Conservation (phyloP, 495 filamentous ascomycete species). For the Xanthoparmelia taractica region DNA sequence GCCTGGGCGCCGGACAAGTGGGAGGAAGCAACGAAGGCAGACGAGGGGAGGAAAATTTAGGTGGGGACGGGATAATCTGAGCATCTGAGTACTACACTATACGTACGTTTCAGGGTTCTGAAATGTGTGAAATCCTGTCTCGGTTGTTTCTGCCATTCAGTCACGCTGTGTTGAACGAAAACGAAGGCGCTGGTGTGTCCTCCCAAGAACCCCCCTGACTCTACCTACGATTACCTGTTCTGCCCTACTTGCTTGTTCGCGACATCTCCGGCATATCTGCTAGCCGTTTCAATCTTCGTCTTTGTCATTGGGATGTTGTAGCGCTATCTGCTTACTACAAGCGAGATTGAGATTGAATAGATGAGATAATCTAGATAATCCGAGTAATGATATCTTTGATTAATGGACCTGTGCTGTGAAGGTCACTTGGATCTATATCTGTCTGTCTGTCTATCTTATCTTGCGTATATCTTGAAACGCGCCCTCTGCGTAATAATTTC, state of each 20-base stretch:
- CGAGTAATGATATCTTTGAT: no score
- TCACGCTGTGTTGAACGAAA: background rate
- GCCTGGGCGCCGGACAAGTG: conserved; percentile 20
- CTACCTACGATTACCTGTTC: background rate
- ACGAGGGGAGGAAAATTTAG: background rate
- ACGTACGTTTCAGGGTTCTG: background rate
- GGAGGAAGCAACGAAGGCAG: conserved; percentile 24
- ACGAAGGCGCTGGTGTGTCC: conserved; percentile 6
- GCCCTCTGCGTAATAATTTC: no score
- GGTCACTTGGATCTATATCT: no score
- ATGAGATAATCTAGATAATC: no score
- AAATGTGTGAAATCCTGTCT: background rate
- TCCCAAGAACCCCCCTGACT: no score
- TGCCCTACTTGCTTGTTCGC: background rate
- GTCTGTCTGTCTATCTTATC: no score
- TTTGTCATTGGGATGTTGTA: no score
- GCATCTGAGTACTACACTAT: background rate
- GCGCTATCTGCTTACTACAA: no score
- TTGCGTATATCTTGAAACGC: no score
- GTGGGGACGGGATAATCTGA: conserved; percentile 29
- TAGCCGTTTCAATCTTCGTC: background rate
- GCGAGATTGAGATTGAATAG: no score
- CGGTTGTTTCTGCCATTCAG: background rate
- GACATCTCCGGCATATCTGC: background rate
- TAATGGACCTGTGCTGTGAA: no score